Percentiles rank a stretch among this genome's conserved stretches.
Conservation (phyloP, 768 basidiomycete species). For the Leccinum ochraceum region DNA sequence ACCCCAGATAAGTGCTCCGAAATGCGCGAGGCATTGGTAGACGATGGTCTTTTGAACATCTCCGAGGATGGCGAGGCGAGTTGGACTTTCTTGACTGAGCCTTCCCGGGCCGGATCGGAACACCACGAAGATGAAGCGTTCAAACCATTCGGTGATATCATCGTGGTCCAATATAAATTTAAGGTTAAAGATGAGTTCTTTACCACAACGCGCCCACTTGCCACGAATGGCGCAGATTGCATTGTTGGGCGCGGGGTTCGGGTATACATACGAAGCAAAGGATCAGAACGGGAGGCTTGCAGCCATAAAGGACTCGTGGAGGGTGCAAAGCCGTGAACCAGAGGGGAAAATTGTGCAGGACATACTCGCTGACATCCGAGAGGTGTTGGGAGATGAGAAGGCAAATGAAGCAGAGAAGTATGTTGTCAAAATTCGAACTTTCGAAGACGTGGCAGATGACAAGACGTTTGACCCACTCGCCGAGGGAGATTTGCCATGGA, state of each 20-base stretch:
- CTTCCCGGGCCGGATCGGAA: no score
- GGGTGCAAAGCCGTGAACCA: not conserved
- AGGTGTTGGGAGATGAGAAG: not conserved
- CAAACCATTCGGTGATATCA: no score
- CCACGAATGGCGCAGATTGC: constrained; percentile 1
- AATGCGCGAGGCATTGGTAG: no score
- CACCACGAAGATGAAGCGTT: no score
- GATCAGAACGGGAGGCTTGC: not conserved
- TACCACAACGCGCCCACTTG: not conserved
- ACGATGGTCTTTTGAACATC: no score
- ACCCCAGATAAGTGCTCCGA: no score
- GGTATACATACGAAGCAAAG: constrained; percentile 4
- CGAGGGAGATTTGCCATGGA: no score
- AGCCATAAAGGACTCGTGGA: constrained; percentile 12
- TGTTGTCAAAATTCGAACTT: not conserved
- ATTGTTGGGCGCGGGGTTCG: constrained; percentile 3
- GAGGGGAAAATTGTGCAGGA: not conserved
- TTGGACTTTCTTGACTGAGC: no score
- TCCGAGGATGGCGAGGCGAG: no score
- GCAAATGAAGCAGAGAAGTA: not conserved
- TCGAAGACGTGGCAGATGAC: not conserved
- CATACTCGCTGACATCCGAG: not conserved
- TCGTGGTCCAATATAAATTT: constrained; percentile 1
- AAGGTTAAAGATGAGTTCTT: not conserved
- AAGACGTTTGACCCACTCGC: no score